Percentiles rank a stretch among this genome's conserved stretches.
These are phyloP conservation scores for Xylaria cubensis DNA, from an alignment of 495 filamentous ascomycete species.

Conservation along the genomic window DNA sequence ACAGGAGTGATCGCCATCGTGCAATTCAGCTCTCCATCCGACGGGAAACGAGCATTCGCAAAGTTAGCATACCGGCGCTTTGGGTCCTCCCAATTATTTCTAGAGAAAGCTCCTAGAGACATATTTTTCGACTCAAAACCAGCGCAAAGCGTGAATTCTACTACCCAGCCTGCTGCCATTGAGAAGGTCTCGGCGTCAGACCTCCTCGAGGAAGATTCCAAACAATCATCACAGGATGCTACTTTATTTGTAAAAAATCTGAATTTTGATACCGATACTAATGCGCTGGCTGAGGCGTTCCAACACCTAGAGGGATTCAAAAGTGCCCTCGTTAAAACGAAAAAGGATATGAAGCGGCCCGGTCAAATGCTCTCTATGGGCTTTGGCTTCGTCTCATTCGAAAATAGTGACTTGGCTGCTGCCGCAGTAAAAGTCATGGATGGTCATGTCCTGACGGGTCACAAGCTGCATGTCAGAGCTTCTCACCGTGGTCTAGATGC, in stretches of 20 bases:
- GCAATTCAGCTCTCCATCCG: conserved; percentile 77
- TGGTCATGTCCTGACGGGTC: conserved; percentile 81
- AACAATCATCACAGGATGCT: conserved; percentile 63
- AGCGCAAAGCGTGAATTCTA: conserved; percentile 6
- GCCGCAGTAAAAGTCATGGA: conserved; percentile 85
- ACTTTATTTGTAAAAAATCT: conserved; percentile 90
- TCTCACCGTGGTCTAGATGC: conserved; percentile 87
- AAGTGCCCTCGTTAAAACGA: conserved; percentile 84
- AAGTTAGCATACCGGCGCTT: conserved; percentile 86
- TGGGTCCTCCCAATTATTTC: conserved; percentile 88
- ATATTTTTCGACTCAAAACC: conserved; percentile 63
- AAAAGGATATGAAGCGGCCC: conserved; percentile 81
- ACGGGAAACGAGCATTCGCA: conserved; percentile 81
- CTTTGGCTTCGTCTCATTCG: conserved; percentile 93
- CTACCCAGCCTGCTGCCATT: conserved; percentile 27
- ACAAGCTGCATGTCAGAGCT: conserved; percentile 80
- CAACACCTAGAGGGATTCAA: conserved; percentile 82
- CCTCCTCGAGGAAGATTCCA: conserved; percentile 64
- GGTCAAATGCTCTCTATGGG: conserved; percentile 91
- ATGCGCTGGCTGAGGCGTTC: conserved; percentile 75
- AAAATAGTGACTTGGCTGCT: conserved; percentile 74
- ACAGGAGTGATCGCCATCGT: conserved; percentile 91
- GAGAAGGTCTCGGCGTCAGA: conserved; percentile 54
- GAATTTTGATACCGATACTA: conserved; percentile 85
- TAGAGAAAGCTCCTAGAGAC: conserved; percentile 90